Percentiles rank a stretch among this genome's conserved stretches.
These are phyloP conservation scores for Phytophthora pini DNA, from an alignment of 352 stramenopile species.

Conservation along the genomic window DNA sequence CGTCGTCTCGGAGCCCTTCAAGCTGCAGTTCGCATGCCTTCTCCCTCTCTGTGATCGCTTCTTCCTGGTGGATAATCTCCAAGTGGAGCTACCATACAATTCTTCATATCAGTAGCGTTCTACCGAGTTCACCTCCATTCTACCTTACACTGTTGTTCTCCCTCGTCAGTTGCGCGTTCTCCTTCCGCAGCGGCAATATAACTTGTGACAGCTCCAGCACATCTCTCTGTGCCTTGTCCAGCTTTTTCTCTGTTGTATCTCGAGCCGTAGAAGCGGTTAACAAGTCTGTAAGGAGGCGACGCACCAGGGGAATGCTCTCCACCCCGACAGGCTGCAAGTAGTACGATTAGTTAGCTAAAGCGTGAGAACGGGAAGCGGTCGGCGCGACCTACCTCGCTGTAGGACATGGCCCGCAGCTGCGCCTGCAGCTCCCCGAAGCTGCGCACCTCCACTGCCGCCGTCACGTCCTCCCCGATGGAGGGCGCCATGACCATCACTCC, in stretches of 20 bases:
- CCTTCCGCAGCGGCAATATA: slow-evolving; percentile 74
- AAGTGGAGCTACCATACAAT: slow-evolving; percentile 56
- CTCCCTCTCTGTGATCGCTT: slow-evolving; percentile 71
- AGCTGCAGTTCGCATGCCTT: slow-evolving; percentile 68
- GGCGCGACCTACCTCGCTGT: slow-evolving; percentile 48
- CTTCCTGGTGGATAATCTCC: slow-evolving; percentile 86
- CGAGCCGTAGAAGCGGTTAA: slow-evolving; percentile 34
- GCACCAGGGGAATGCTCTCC: slow-evolving; percentile 68
- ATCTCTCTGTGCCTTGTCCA: slow-evolving; percentile 67
- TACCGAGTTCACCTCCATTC: slow-evolving; percentile 5
- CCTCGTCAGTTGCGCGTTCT: slow-evolving; percentile 72
- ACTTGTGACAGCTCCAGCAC: slow-evolving; percentile 72
- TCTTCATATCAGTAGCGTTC: background rate
- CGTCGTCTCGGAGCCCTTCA: slow-evolving; percentile 72
- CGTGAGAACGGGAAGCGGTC: background rate
- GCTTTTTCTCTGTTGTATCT: slow-evolving; percentile 45
- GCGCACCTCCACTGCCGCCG: slow-evolving; percentile 48
- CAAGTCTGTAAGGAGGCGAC: slow-evolving; percentile 66
- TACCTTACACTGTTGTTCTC: slow-evolving; percentile 79
- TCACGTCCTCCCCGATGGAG: slow-evolving; percentile 44
- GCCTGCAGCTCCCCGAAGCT: slow-evolving; percentile 64
- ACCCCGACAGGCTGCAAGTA: slow-evolving; percentile 51
- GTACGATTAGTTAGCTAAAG: background rate
- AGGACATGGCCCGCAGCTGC: slow-evolving; percentile 62
- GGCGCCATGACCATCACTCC: slow-evolving; percentile 30